Evolutionary conservation across 2,329 filamentous ascomycete genomes (phyloP).

Genomic region (Fusarium burgessii): DNA sequence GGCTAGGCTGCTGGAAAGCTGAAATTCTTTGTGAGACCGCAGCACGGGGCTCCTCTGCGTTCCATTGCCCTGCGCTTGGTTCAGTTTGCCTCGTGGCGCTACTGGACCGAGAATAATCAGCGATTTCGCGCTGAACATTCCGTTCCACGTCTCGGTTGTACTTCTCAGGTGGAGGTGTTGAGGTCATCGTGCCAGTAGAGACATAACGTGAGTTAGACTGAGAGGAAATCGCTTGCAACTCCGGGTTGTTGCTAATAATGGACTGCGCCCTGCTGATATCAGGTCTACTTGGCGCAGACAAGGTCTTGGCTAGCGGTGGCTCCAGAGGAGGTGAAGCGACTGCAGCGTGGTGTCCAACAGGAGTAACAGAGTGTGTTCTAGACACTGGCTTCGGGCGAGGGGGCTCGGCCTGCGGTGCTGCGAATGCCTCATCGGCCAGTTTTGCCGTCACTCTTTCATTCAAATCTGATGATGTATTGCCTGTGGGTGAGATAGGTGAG

Average conservation of each 20-base stretch:
- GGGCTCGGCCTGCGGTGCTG: conserved; percentile 53
- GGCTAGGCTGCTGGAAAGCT: conserved; percentile 45
- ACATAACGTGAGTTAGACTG: conserved; percentile 58
- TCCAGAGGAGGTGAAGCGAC: conserved; percentile 46
- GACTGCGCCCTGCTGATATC: conserved; percentile 71
- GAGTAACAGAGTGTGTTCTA: conserved; percentile 50
- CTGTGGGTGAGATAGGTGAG: conserved; percentile 60
- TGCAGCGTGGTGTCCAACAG: conserved; percentile 41
- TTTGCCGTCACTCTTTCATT: conserved; percentile 78
- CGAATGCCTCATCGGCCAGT: conserved; percentile 87
- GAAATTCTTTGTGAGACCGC: conserved; percentile 36
- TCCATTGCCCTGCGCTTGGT: conserved; percentile 23
- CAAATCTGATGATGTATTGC: conserved; percentile 60
- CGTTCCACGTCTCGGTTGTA: conserved; percentile 32
- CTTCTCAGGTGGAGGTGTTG: conserved; percentile 64
- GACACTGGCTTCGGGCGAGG: conserved; percentile 38
- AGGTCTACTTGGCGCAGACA: conserved; percentile 57
- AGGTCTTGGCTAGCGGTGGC: conserved; percentile 53
- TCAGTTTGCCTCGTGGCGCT: conserved; percentile 47
- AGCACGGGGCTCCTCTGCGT: conserved; percentile 38
- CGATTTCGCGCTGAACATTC: conserved; percentile 33
- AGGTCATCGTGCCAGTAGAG: conserved; percentile 84
- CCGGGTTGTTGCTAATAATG: conserved; percentile 72
- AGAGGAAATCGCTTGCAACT: conserved; percentile 68
- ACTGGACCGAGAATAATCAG: conserved; percentile 45